Base-by-base conservation (phyloP, 371 early-diverging fungal genomes). In the Apophysomyces sp. region DNA sequence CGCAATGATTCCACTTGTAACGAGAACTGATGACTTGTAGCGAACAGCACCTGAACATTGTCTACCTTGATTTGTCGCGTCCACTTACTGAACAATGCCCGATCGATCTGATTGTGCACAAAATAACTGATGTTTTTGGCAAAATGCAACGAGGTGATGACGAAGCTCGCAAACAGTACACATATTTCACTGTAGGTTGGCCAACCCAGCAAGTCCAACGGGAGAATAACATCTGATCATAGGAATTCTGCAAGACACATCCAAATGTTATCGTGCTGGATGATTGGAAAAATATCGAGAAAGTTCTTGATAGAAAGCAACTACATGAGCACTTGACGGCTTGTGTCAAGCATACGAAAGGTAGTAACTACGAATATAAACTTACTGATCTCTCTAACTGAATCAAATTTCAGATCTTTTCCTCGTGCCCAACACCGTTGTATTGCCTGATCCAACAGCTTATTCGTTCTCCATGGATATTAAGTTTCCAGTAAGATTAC, bases 41-140 rank as follows among this genome's bases (percentile, higher is more conserved):
- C 21, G 65, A 72, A 41, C 62, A 64, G 27, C 66, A 68, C 5
- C 56, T 81, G 58, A 64, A 61, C 5, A 64, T 81, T 28, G 65
- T 77, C 16, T 67, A 66, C 34, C 57, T 81, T n/a, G 79, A 81
- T 57, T 58, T 81, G n/a, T 52, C 60, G 0, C 60, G 63, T 29
- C 65, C 82, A 1, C 62, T 81, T 0, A 72, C 69, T 30, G 63
- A 73, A 15, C 76, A 75, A 55, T 68, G 62, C 1, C 68, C 61
- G 5, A 56, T 78, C 13, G 82, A 78, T 58, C 40, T 81, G 39
- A 68, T 81, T 60, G 79, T 81, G 2, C 82, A 81, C 52, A 81
- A 81, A 65, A 66, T 81, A 58, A 77, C 77, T 13, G 82, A 81
- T 61, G 58, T 77, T 27, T 62, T 74, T 18, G 74, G 67, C 6